Conservation (phyloP, 441 rosid genomes). For the Bruguiera hainesii region DNA sequence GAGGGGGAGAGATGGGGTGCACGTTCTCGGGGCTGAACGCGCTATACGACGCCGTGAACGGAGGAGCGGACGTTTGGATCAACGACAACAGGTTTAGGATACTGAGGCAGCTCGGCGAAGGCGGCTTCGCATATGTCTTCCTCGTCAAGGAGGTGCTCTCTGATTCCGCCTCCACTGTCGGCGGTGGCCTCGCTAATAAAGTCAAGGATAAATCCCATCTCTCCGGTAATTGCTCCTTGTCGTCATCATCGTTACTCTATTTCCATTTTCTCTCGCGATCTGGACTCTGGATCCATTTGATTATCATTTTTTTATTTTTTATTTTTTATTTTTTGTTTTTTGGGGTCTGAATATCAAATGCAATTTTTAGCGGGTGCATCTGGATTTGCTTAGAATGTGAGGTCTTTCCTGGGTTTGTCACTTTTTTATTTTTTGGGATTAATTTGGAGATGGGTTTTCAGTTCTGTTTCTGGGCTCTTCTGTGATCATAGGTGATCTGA, state of each 20-base stretch:
- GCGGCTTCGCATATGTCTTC: conserved; percentile 89
- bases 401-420: too few relatives aligned
- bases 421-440: too few relatives aligned
- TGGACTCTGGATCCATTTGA: not conserved
- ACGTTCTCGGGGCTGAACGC: conserved; percentile 92
- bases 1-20: conserved; percentile 64
- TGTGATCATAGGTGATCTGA: too few relatives aligned
- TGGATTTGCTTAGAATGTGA: too few relatives aligned
- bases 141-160: conserved; percentile 72
- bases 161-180: conserved; percentile 46
- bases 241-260: not conserved
- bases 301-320: not conserved
- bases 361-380: too few relatives aligned
- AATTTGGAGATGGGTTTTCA: too few relatives aligned
- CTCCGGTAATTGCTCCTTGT: conserved; percentile 45
- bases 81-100: conserved; percentile 89
- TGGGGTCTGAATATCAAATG: too few relatives aligned
- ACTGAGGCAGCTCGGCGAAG: conserved; percentile 96
- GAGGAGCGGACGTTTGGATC: conserved; percentile 97
- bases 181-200: conserved; percentile 59
- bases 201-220: conserved; percentile 90
- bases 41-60: conserved; percentile 86
- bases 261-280: too few relatives aligned
- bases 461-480: too few relatives aligned
- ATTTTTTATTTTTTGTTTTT: not conserved